Base-by-base conservation (phyloP, 2,329 filamentous ascomycete species). In the Lasiodiplodia sp. region DNA sequence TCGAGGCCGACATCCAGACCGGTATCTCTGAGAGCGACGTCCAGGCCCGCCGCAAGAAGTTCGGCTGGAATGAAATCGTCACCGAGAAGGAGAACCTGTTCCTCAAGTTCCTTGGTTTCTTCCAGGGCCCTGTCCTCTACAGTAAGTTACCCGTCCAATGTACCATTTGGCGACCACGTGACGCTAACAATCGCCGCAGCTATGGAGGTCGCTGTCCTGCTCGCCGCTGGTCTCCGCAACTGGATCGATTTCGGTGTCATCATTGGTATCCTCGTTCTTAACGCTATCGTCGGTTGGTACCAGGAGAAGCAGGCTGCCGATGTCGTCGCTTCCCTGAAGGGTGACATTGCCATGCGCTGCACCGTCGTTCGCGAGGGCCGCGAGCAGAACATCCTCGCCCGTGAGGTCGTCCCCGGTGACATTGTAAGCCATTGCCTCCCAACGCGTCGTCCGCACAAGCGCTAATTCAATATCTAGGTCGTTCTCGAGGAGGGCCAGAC, bases 241-340 rank as follows among this genome's bases (percentile, higher is more conserved):
- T 93, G 90, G 90, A 86, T 92, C 72, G 91, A 93, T 83, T 86
- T 92, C 73, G 90, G 90, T 86, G 89, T 93, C 79, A 93, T 93
- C 78, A 87, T 90, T 75, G 91, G 87, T 84, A 93, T 93, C 80
- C 83, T 93, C 68, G 74, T 90, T 77, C 88, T 93, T 71, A 93
- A 93, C 83, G 91, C 91, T 72, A 82, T 89, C 71, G 91, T 92
- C 79, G 91, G 91, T 84, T 93, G 90, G 88, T 92, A 93, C 80
- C 91, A 92, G 80, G 91, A 93, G 82, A 93, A 93, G 84, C 90
- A 92, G 81, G 91, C 91, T 74, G 91, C 90, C 73, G 91, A 93
- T 81, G 90, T 92, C 75, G 90, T 92, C 75, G 90, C 90, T 68
- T 88, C 84, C 71, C 83, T 93, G 71, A 92, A 92, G 84, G 91